Evolutionary conservation across 495 filamentous ascomycete species (phyloP).

Genomic region (Aspergillus ellipticus): DNA sequence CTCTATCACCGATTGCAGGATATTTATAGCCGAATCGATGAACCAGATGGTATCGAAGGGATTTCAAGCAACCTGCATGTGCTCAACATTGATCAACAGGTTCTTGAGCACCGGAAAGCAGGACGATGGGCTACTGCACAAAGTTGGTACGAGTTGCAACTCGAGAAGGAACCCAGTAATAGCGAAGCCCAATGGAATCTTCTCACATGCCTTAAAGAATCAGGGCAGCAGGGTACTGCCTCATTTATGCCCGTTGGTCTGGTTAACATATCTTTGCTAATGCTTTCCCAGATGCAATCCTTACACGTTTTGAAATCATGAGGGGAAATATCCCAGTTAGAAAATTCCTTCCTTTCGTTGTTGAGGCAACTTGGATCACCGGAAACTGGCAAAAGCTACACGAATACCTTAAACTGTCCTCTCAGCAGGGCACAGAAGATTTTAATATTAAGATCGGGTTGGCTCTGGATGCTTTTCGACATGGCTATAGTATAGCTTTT

Average conservation of each 20-base stretch:
- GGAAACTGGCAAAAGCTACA: slow-evolving; percentile 73
- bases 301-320: slow-evolving; percentile 80
- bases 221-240: slow-evolving; percentile 74
- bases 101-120: slow-evolving; percentile 85
- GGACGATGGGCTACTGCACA: slow-evolving; percentile 98
- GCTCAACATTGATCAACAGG: slow-evolving; percentile 84
- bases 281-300: slow-evolving; percentile 65
- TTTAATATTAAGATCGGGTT: slow-evolving; percentile 81
- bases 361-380: slow-evolving; percentile 88
- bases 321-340: slow-evolving; percentile 50
- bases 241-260: background rate
- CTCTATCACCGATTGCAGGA: slow-evolving; percentile 77
- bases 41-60: slow-evolving; percentile 94
- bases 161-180: slow-evolving; percentile 74
- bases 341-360: slow-evolving; percentile 69
- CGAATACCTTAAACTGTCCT: slow-evolving; percentile 57
- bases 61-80: slow-evolving; percentile 81
- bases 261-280: slow-evolving; percentile 15
- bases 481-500: slow-evolving; percentile 53
- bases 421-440: slow-evolving; percentile 54
- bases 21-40: slow-evolving; percentile 95
- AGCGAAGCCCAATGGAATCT: slow-evolving; percentile 75
- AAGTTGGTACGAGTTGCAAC: slow-evolving; percentile 91
- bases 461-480: slow-evolving; percentile 62
- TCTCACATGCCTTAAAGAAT: slow-evolving; percentile 84